Evolutionary conservation across 139 green algal genomes (phyloP), one percentile per base, ranked within the genome.

Genomic region (Micractinium sp.): DNA sequence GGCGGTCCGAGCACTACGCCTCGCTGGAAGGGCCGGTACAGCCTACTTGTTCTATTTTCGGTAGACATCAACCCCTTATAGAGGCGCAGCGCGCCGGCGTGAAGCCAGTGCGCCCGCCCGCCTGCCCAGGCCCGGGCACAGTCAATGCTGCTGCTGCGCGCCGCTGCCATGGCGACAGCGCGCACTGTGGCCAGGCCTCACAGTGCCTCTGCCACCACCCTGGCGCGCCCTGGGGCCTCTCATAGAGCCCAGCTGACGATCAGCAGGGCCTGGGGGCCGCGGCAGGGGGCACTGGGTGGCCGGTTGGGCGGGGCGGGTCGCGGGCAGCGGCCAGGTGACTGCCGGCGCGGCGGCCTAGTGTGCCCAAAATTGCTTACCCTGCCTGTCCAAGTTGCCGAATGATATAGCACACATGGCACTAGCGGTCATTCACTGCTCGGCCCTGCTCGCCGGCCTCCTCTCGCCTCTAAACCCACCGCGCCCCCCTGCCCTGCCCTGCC

Each of bases 261-360:
- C 56, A 60, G 31, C 56, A 86, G 81, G 81, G 81, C 56, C 39
- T 56, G 81, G 60, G 81, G 81, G n/a, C 16, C 31, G 33, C 36
- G 14, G 56, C 56, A 74, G 81, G 63, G 63, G 63, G 12, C 63
- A 12, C 63, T 71, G 63, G 63, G 7, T 29, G 81, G 81, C 78
- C 19, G 81, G 14, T n/a, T 25, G 4, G 31, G 41, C 38, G 27
- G 38, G 15, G 27, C 78, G 15, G 25, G 78, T 60, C 78, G 78
- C 47, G 47, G 47, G 47, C 47, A 56, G 47, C 47, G 47, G 47
- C 47, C 47, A 56, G 47, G 47, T 56, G 47, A 56, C 7, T 16
- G 47, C 47, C 7, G 47, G 47, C 47, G 47, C 9, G 47, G 47
- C 47, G 47, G 47, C 47, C 5, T 9, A 16, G 5, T 56, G 9